Evolutionary conservation across 2,329 filamentous ascomycete species (phyloP), one percentile per base, ranked within the genome.

Genomic region (Fusarium paranaense): DNA sequence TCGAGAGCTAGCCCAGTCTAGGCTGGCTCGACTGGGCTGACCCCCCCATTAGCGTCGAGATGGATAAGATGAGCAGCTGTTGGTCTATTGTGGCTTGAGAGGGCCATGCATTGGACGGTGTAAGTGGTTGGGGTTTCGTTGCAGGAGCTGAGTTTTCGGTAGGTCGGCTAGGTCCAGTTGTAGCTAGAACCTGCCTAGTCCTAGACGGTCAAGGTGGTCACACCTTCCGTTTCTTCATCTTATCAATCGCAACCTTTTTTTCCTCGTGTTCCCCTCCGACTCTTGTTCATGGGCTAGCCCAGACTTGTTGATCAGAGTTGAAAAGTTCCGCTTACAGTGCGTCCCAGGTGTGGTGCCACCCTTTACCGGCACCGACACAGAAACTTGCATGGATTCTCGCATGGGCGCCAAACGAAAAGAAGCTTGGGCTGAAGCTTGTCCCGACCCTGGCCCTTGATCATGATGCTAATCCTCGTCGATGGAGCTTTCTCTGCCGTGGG

Each of bases 171-270:
- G 4, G 14, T 4, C 16, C 13, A 20, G 20, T 42, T 42, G 40
- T 42, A 10, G 6, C 11, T 33, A 33, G 32, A 32, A 32, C 30
- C 30, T 32, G 33, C 33, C 33, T 37, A 37, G 33, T 37, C 14
- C 33, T 13, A 30, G 14, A 54, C 6, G n/a, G 30, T 56, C 45
- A 30, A 63, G 33, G 40, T 63, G 56, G 18, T 37, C n/a, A 61
- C 71, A 50, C 64, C 20, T 37, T n/a, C 7, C 32, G 9, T 57
- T 64, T 68, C 66, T 65, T 61, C 71, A 76, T 78, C 76, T 76
- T 77, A 77, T 77, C 76, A 78, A 76, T 76, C 74, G 74, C 64
- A 62, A 40, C 52, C 66, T 33, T 40, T 62, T 50, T 56, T 42
- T 18, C 14, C 14, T 47, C 56, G 20, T 61, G 30, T 32, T 32